phyloP scores from a whole-genome alignment of 2,329 filamentous ascomycete genomes.

The Paradendryphiella salina region DNA sequence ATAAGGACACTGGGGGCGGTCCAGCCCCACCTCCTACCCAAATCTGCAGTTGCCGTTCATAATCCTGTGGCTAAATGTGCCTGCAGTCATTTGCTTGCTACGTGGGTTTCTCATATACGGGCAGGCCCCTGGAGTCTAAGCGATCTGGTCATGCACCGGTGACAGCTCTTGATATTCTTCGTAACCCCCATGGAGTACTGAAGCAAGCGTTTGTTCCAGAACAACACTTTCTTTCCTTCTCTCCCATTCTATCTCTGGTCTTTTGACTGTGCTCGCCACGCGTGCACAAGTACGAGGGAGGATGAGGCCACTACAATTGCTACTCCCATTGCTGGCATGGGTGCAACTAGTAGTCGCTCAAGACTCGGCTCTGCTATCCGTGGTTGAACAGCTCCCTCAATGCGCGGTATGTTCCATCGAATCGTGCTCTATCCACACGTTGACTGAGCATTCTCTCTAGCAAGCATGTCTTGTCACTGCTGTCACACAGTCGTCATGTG shows the following conservation, averaged over 20 bases:
- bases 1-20: constrained; percentile 3
- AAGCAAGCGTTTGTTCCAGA: constrained; percentile 1
- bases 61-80: constrained; percentile 3
- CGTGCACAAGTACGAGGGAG: constrained; percentile 6
- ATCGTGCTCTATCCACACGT: neutral
- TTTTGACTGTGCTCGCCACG: neutral
- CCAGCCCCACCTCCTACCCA: constrained; percentile 4
- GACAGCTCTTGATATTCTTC: constrained; percentile 10
- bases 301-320: constrained; percentile 23
- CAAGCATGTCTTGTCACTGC: constrained; percentile 19
- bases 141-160: neutral
- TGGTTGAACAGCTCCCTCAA: constrained; percentile 18
- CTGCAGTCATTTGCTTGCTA: constrained; percentile 6
- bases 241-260: neutral
- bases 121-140: constrained; percentile 1
- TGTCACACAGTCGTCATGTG: constrained; percentile 16
- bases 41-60: constrained; percentile 8
- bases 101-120: constrained; percentile 9
- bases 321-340: constrained; percentile 23
- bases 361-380: constrained; percentile 13
- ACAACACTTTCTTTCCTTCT: neutral
- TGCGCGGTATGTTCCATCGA: constrained; percentile 24
- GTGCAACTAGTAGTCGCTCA: constrained; percentile 21
- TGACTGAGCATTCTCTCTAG: constrained; percentile 11
- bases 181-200: neutral